Evolutionary conservation across 1,284 basidiomycete genomes (phyloP).

Genomic region (Thelephora terrestris): DNA sequence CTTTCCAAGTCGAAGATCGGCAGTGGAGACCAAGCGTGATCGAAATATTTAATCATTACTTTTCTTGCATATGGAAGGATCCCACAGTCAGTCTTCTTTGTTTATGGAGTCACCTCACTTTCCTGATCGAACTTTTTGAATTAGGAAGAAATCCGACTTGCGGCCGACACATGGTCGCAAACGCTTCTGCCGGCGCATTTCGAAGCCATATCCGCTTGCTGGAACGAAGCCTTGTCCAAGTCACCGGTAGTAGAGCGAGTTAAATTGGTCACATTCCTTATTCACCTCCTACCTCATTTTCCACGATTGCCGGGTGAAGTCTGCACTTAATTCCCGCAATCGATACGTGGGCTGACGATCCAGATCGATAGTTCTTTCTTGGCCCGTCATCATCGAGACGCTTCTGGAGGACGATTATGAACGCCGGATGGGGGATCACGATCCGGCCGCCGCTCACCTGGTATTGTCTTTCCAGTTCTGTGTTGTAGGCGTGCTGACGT

Average conservation of each 20-base stretch:
- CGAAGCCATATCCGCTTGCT: slow-evolving; percentile 52
- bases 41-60: slow-evolving; percentile 49
- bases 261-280: slow-evolving; percentile 48
- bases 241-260: slow-evolving; percentile 46
- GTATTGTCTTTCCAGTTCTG: slow-evolving; percentile 22
- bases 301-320: slow-evolving; percentile 48
- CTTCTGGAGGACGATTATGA: slow-evolving; percentile 46
- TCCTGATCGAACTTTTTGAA: not conserved
- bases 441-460: slow-evolving; percentile 32
- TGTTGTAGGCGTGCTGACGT: not conserved
- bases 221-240: slow-evolving; percentile 48
- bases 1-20: slow-evolving; percentile 48
- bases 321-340: not conserved
- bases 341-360: slow-evolving; percentile 1
- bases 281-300: slow-evolving; percentile 55
- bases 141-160: slow-evolving; percentile 57
- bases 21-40: slow-evolving; percentile 56
- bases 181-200: slow-evolving; percentile 54
- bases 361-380: slow-evolving; percentile 41
- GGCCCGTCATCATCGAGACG: slow-evolving; percentile 48
- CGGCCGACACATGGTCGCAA: slow-evolving; percentile 44
- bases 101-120: not conserved
- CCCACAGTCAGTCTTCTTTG: slow-evolving; percentile 32
- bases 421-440: slow-evolving; percentile 26
- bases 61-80: slow-evolving; percentile 55